These are phyloP conservation scores for Boletus tomentosulus DNA, from an alignment of 768 basidiomycete genomes.

Conservation along the genomic window DNA sequence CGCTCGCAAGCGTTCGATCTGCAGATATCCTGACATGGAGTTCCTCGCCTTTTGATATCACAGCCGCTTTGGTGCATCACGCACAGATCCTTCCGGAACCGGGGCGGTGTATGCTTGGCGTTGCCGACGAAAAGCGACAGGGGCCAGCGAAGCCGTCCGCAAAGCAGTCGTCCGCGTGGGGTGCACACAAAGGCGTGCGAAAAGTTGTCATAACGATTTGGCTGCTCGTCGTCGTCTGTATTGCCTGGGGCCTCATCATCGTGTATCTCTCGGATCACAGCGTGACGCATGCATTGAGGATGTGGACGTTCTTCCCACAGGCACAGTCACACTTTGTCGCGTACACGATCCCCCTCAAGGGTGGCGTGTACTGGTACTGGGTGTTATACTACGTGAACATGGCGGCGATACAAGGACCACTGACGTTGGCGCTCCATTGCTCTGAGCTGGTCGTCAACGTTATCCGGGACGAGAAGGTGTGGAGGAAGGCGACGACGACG, in stretches of 20 bases:
- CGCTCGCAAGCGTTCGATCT: slow-evolving; percentile 16
- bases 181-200: slow-evolving; percentile 21
- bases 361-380: slow-evolving; percentile 22
- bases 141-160: slow-evolving; percentile 13
- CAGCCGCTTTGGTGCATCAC: slow-evolving; percentile 29
- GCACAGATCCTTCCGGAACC: slow-evolving; percentile 15
- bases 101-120: slow-evolving; percentile 27
- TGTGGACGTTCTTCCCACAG: slow-evolving; percentile 29
- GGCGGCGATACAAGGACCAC: slow-evolving; percentile 24
- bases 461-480: slow-evolving; percentile 25
- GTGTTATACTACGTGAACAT: slow-evolving; percentile 22
- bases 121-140: slow-evolving; percentile 1
- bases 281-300: not conserved
- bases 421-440: slow-evolving; percentile 29
- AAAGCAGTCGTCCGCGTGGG: slow-evolving; percentile 28
- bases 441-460: slow-evolving; percentile 28
- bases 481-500: slow-evolving; percentile 21
- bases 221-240: slow-evolving; percentile 18
- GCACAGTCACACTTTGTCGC: slow-evolving; percentile 14
- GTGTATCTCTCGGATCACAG: slow-evolving; percentile 4
- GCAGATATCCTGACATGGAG: slow-evolving; percentile 32
- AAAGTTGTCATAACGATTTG: slow-evolving; percentile 22
- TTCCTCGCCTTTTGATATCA: slow-evolving; percentile 28
- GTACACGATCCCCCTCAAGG: slow-evolving; percentile 21
- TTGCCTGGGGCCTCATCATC: slow-evolving; percentile 20